phyloP scores from a whole-genome alignment of 495 filamentous ascomycete genomes.

The Alectoria sarmentosa region DNA sequence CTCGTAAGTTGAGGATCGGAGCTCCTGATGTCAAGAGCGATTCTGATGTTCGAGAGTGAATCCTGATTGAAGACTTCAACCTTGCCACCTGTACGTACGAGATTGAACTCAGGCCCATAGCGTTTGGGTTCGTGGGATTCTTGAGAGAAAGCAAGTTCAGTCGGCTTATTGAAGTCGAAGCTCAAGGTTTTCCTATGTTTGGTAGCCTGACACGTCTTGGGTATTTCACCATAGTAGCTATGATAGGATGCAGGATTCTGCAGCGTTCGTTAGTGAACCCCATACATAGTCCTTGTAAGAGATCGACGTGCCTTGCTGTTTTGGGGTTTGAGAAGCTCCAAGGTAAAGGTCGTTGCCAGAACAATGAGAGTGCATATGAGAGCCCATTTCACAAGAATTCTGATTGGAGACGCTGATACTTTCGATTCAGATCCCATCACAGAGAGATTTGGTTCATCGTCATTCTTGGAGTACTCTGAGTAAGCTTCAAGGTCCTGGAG shows the following conservation, averaged over 20 bases:
- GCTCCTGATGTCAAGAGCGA: constrained; percentile 9
- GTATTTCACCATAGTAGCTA: constrained; percentile 3
- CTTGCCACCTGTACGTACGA: constrained; percentile 1
- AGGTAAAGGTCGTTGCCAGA: constrained; percentile 7
- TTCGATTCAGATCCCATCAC: neutral
- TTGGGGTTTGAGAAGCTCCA: constrained; percentile 1
- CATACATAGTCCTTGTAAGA: neutral
- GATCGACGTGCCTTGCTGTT: constrained; percentile 5
- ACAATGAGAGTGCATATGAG: constrained; percentile 3
- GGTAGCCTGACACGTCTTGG: neutral
- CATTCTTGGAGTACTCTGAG: neutral
- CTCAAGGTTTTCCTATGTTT: constrained; percentile 4
- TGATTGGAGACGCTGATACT: neutral
- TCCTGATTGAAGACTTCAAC: constrained; percentile 6
- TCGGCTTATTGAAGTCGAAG: constrained; percentile 9
- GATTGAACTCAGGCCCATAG: neutral
- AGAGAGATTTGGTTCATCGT: neutral
- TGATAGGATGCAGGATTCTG: constrained; percentile 5
- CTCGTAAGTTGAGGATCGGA: constrained; percentile 12
- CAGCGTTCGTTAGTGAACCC: neutral
- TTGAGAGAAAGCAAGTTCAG: constrained; percentile 12
- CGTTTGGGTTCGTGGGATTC: constrained; percentile 4
- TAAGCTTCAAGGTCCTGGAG: neutral
- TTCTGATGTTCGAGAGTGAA: neutral
- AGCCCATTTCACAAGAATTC: constrained; percentile 6